A percentile compares a stretch with the other conserved stretches of the same genome.
Conservation (phyloP, 73 alveolate genomes). For the Paramecium pentaurelia region DNA sequence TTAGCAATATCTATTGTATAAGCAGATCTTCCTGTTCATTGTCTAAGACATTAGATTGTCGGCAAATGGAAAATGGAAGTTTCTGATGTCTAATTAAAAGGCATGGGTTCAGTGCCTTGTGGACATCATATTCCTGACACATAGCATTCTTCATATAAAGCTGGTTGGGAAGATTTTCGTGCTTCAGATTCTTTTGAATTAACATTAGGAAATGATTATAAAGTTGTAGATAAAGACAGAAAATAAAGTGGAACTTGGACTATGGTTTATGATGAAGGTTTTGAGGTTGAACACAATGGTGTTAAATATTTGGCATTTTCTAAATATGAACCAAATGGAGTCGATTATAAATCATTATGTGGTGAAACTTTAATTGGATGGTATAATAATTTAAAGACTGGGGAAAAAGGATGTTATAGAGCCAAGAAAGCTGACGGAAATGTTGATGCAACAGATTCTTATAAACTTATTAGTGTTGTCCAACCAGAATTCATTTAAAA, state of each 20-base stretch:
- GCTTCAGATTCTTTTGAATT: background rate
- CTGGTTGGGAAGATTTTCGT: constrained; percentile 19
- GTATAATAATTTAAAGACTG: constrained; percentile 30
- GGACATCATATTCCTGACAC: constrained; percentile 33
- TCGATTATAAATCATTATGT: constrained; percentile 45
- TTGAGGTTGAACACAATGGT: constrained; percentile 33
- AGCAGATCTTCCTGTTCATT: constrained; percentile 46
- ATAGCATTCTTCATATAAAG: background rate
- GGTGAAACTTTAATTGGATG: constrained; percentile 58
- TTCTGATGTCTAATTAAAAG: background rate
- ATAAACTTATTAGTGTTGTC: constrained; percentile 22
- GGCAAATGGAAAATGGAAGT: constrained; percentile 41
- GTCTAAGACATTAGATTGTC: background rate
- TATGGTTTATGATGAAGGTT: constrained; percentile 62
- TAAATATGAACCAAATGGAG: constrained; percentile 45
- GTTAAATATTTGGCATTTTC: constrained; percentile 50
- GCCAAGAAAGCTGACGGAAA: constrained; percentile 47
- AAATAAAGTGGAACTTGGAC: constrained; percentile 53
- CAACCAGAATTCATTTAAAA: constrained; percentile 42
- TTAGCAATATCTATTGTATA: background rate
- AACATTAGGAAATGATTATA: background rate
- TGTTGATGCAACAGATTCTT: background rate
- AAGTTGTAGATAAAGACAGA: background rate
- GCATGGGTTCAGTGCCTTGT: background rate
- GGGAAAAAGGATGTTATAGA: constrained; percentile 54